Evolutionary conservation across 805 yeast genomes (phyloP), one percentile per base, ranked within the genome.

Genomic region (Starmerella bombi): DNA sequence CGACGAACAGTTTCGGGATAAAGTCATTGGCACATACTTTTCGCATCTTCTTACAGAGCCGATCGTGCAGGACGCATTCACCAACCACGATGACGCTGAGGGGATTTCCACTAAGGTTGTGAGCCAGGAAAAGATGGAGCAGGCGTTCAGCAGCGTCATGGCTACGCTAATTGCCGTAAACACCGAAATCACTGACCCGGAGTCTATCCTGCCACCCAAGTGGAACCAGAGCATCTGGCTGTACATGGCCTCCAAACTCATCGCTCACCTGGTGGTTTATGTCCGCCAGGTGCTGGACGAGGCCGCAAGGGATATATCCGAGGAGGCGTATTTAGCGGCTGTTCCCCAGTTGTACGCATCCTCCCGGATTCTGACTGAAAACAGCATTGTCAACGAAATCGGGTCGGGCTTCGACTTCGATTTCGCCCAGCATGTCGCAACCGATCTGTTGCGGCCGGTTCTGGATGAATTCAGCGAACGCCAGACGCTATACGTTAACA

Each of bases 401-500:
- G 34, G n/a, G 17, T 37, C 28, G 4, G 17, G 12, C 21, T 14
- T 9, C n/a, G 43, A 39, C 15, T 18, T 29, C 25, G 36, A 31
- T 10, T 14, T 46, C 5, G 33, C 29, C 19, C 20, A 36, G 4
- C n/a, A 36, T 18, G 19, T 46, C 7, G 30, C 22, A 6, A 9
- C 21, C 12, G 10, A 32, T 4, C n/a, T 45, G 10, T 17, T 46
- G 34, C 25, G 22, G 30, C 44, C 44, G 14, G 23, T 47, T 20
- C 31, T 49, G 6, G 48, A 44, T 6, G 40, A 39, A n/a, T 53
- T 44, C 16, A 32, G 48, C 15, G 46, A 36, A 15, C 35, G 45
- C 6, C 53, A 49, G 31, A 19, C 36, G 1, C 44, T 48, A 19
- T 52, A 54, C 8, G 44, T 53, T 12, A 53, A 47, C 21, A 56